Percentiles rank a stretch among this genome's conserved stretches.
phyloP scores from a whole-genome alignment of 2,329 filamentous ascomycete species.

The Diaporthe velutina region DNA sequence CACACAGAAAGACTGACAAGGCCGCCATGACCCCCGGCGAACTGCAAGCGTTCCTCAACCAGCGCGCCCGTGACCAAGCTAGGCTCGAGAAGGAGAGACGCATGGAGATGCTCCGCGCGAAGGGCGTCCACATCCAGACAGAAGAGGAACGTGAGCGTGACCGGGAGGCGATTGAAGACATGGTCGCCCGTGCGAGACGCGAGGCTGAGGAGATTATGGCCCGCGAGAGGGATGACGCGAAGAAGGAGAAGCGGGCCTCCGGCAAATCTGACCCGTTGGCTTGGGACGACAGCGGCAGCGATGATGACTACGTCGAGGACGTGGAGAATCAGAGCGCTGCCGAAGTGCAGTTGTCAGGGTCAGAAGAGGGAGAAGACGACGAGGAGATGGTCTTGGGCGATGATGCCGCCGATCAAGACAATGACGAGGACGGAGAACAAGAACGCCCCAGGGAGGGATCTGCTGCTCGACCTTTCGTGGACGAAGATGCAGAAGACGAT shows the following conservation, averaged over 20 bases:
- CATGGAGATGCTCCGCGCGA: constrained; percentile 81
- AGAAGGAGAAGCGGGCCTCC: constrained; percentile 68
- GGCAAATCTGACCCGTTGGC: constrained; percentile 64
- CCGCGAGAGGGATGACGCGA: constrained; percentile 80
- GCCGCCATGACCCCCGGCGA: constrained; percentile 76
- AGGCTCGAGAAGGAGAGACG: constrained; percentile 81
- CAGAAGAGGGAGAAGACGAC: constrained; percentile 51
- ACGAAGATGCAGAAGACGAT: constrained; percentile 54
- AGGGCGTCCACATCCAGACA: constrained; percentile 85
- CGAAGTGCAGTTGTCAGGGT: constrained; percentile 59
- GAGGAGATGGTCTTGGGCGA: constrained; percentile 45
- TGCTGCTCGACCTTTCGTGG: constrained; percentile 50
- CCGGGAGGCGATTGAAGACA: constrained; percentile 86
- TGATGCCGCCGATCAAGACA: constrained; percentile 44
- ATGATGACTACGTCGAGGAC: constrained; percentile 60
- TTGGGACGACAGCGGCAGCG: constrained; percentile 70
- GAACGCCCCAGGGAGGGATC: constrained; percentile 48
- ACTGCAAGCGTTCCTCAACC: constrained; percentile 76
- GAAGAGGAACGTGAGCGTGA: constrained; percentile 87
- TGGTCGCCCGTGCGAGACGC: constrained; percentile 85
- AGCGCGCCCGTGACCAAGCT: constrained; percentile 84
- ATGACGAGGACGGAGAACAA: constrained; percentile 52
- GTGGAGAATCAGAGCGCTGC: constrained; percentile 55
- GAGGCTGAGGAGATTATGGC: constrained; percentile 85
- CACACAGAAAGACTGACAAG: constrained; percentile 57